phyloP scores from a whole-genome alignment of 192 early-diverging fungal species.

The Glomus cerebriforme region DNA sequence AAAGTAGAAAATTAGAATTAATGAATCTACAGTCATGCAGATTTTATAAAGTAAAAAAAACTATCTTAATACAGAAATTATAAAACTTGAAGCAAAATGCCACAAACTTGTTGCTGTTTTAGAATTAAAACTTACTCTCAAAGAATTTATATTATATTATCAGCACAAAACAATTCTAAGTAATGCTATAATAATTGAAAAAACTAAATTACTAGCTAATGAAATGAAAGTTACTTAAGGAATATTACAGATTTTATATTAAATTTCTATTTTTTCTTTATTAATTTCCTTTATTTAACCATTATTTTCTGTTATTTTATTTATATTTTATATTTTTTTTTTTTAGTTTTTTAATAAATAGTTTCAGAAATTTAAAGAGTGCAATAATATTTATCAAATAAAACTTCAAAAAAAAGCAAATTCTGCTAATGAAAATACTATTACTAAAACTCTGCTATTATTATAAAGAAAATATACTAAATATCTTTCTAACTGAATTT shows the following conservation, averaged over 20 bases:
- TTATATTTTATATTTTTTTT: too few relatives aligned
- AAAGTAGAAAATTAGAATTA: background rate
- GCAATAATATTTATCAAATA: slow-evolving; percentile 34
- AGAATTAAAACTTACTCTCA: background rate
- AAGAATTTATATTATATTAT: background rate
- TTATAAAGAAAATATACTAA: background rate
- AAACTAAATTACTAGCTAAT: too few relatives aligned
- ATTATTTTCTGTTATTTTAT: background rate
- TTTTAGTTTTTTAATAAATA: slow-evolving; percentile 41
- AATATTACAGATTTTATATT: too few relatives aligned
- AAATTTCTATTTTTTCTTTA: too few relatives aligned
- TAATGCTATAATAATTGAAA: too few relatives aligned
- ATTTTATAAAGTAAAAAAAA: background rate
- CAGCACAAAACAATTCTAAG: too few relatives aligned
- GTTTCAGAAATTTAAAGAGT: slow-evolving; percentile 47
- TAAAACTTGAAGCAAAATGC: background rate
- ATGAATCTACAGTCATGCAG: background rate
- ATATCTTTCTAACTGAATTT: slow-evolving; percentile 16
- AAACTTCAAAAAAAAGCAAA: slow-evolving; percentile 28
- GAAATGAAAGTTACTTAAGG: too few relatives aligned
- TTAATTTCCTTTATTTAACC: background rate
- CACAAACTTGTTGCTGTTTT: background rate
- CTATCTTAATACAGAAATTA: background rate
- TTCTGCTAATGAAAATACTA: slow-evolving; percentile 6
- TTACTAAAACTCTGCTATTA: background rate